Evolutionary conservation across 805 yeast genomes (phyloP).

Genomic region (Scheffersomyces spartinae): DNA sequence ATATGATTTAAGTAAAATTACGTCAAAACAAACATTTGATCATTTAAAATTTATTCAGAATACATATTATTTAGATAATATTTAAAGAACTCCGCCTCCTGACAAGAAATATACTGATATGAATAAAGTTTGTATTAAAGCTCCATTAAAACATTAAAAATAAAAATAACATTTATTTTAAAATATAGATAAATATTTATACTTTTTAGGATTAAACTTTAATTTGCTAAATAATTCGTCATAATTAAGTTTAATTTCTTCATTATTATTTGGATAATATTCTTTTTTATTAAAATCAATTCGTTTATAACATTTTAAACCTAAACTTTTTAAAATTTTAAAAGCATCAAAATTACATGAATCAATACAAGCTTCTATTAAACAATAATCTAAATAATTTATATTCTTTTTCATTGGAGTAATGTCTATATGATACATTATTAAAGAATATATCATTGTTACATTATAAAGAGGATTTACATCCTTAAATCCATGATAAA

Average conservation of each 20-base stretch:
- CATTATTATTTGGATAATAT: neutral
- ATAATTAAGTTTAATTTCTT: slow-evolving; percentile 1
- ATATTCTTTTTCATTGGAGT: neutral
- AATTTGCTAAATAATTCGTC: slow-evolving; percentile 1
- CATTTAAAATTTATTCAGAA: too few relatives aligned
- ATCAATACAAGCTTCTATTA: slow-evolving; percentile 1
- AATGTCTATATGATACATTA: slow-evolving; percentile 1
- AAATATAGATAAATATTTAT: too few relatives aligned
- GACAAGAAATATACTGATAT: too few relatives aligned
- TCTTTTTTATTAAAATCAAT: neutral
- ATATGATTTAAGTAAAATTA: too few relatives aligned
- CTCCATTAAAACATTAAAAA: too few relatives aligned
- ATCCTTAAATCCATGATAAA: neutral
- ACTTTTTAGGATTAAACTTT: too few relatives aligned
- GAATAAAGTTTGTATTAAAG: too few relatives aligned
- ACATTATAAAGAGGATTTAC: neutral
- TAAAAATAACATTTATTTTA: too few relatives aligned
- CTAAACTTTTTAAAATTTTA: neutral
- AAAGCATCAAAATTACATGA: slow-evolving; percentile 1
- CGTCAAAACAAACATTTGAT: too few relatives aligned
- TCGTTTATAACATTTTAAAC: slow-evolving; percentile 1
- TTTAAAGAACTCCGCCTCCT: too few relatives aligned
- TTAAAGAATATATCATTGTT: slow-evolving; percentile 1
- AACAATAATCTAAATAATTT: slow-evolving; percentile 1
- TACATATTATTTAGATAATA: too few relatives aligned